Conservation (phyloP, 768 basidiomycete species). For the Lactarius pseudohatsudake region DNA sequence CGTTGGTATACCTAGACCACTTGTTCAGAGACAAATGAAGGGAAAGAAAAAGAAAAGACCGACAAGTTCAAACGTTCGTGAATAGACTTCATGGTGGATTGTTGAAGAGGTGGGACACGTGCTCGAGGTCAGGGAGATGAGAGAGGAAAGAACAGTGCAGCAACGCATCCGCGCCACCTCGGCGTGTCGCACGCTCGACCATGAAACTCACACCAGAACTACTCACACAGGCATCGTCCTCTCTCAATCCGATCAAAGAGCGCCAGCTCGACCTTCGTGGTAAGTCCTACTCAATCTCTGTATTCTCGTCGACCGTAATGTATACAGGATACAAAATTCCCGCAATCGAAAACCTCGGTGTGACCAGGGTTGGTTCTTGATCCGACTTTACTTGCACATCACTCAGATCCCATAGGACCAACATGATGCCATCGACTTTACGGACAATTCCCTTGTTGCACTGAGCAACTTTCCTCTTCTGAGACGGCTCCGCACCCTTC, state of each 20-base stretch:
- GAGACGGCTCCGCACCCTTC: conserved; percentile 78
- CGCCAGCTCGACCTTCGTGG: conserved; percentile 91
- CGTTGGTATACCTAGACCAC: conserved; percentile 57
- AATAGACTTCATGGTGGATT: conserved; percentile 57
- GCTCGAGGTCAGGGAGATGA: not conserved
- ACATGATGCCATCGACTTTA: conserved; percentile 91
- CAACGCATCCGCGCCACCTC: not conserved
- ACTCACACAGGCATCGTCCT: conserved; percentile 75
- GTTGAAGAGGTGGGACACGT: conserved; percentile 29
- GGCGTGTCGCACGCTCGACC: conserved; percentile 24
- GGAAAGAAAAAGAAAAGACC: conserved; percentile 27
- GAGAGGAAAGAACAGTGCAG: not conserved
- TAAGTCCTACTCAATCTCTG: conserved; percentile 36
- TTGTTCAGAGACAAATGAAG: conserved; percentile 30
- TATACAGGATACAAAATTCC: conserved; percentile 87
- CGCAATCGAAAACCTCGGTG: conserved; percentile 94
- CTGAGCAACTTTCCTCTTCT: conserved; percentile 87
- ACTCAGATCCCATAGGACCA: conserved; percentile 61
- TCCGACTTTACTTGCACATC: conserved; percentile 22
- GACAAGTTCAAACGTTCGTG: conserved; percentile 76
- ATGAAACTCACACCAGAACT: conserved; percentile 97
- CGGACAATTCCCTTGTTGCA: conserved; percentile 82
- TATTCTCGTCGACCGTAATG: conserved; percentile 14
- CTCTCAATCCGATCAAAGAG: conserved; percentile 82
- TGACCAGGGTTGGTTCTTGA: conserved; percentile 64